These are phyloP conservation scores for Ceratocystis albifundus DNA, from an alignment of 2,329 filamentous ascomycete species.

Conservation along the genomic window DNA sequence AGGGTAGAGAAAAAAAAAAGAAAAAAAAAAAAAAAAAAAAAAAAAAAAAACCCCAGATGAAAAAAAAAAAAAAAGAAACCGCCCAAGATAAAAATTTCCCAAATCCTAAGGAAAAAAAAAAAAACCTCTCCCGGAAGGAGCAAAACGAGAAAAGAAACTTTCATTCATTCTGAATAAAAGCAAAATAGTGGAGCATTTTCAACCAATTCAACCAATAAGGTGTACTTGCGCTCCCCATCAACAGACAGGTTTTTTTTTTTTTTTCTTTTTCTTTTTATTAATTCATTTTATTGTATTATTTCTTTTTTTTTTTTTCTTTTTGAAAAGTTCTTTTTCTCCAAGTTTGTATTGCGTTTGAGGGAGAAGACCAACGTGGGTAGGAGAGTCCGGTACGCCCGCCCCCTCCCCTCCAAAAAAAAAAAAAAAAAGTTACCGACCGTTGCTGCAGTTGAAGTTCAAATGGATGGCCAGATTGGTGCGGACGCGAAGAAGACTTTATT, in stretches of 20 bases:
- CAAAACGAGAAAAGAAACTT: slow-evolving; percentile 18
- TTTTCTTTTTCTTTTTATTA: not conserved
- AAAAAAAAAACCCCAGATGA: slow-evolving; percentile 6
- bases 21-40: slow-evolving; percentile 1
- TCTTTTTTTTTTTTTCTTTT: slow-evolving; percentile 16
- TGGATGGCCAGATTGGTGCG: too few species aligned
- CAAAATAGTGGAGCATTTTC: not conserved
- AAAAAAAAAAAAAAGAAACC: slow-evolving; percentile 22
- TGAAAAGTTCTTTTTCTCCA: too few species aligned
- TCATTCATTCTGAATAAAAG: slow-evolving; percentile 12
- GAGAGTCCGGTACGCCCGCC: too few species aligned
- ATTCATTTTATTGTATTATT: too few species aligned
- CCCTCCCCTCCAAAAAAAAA: too few species aligned
- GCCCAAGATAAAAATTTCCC: not conserved
- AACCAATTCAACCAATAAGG: slow-evolving; percentile 22
- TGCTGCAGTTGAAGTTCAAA: too few species aligned
- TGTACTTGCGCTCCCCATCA: slow-evolving; percentile 8
- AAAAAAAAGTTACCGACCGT: too few species aligned
- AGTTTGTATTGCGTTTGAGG: not conserved
- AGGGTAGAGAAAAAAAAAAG: slow-evolving; percentile 12
- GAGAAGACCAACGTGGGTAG: too few species aligned
- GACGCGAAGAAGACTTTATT: not conserved
- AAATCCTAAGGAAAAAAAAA: slow-evolving; percentile 13
- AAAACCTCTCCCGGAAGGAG: slow-evolving; percentile 13
- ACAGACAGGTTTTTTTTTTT: slow-evolving; percentile 3